Evolutionary conservation across 2,329 filamentous ascomycete species (phyloP), one percentile per base, ranked within the genome.

Genomic region (Pseudonectria buxi): DNA sequence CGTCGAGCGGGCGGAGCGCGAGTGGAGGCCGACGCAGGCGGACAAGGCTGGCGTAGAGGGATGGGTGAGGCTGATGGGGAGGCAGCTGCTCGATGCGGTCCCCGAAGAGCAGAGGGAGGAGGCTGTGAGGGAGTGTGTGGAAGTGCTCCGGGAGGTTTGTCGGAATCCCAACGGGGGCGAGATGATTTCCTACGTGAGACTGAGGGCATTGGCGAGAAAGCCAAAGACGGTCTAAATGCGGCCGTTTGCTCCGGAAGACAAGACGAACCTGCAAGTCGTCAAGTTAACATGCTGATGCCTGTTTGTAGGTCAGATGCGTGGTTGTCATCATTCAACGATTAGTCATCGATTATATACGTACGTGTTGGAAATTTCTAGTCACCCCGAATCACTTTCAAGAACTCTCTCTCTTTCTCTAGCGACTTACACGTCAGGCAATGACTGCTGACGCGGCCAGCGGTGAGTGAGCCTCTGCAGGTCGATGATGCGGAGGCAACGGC

Each of bases 51-150:
- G 80, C 0, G 61, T 85, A 10, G 71, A 75, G 36, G 81, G 78
- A 2, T 86, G 81, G 81, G 62, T 83, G 16, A 61, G 72, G 46
- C 55, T 85, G 41, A 80, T 85, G 68, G 78, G 72, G 2, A 73
- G 69, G 41, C 58, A 64, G 43, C 71, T 80, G 32, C 62, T 85
- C 37, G 74, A 80, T 43, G 63, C 59, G 2, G 54, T 83, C 7
- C 53, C 59, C 2, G 63, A 61, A 22, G 56, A 50, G 30, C 58
- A 65, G 57, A 68, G 72, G 43, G 76, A 81, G 41, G 64, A 56
- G 28, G 69, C 63, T 6, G 65, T 80, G 3, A 61, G 51, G 46
- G 74, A 81, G 58, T 68, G 74, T 6, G 67, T 68, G 7, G 68
- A 72, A 31, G 60, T 76, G 4, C 53, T 83, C 40, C 64, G 73